Evolutionary conservation across 331 rosid species (phyloP).

Genomic region (Telfairia occidentalis): DNA sequence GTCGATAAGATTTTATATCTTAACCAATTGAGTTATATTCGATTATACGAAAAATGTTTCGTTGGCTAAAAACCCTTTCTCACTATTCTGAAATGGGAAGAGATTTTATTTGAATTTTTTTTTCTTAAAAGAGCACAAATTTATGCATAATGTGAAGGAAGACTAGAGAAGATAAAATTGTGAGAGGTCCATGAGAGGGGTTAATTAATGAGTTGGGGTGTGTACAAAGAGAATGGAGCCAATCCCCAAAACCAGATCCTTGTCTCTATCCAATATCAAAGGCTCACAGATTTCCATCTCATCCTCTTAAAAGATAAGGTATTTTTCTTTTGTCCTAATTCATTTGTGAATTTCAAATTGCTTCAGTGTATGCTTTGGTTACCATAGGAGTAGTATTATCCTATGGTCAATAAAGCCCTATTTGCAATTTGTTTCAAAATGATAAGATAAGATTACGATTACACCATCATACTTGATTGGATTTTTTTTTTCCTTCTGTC

Average conservation of each 20-base stretch:
- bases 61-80: too few relatives aligned
- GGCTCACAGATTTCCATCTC: slow-evolving; percentile 38
- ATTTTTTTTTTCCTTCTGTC: not conserved
- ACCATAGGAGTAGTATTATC: not conserved
- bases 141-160: not conserved
- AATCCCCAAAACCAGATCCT: slow-evolving; percentile 9
- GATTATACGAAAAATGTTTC: too few relatives aligned
- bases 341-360: not conserved
- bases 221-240: slow-evolving; percentile 10
- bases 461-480: not conserved
- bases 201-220: not conserved
- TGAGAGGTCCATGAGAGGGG: not conserved
- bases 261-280: slow-evolving; percentile 36
- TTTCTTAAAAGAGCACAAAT: not conserved
- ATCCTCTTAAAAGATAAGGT: slow-evolving; percentile 29
- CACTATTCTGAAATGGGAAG: too few relatives aligned
- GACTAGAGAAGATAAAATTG: not conserved
- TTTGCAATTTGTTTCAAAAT: not conserved
- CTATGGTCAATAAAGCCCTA: not conserved
- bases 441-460: not conserved
- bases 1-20: too few relatives aligned
- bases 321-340: not conserved
- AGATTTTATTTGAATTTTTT: too few relatives aligned
- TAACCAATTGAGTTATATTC: too few relatives aligned
- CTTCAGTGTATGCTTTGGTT: not conserved